Evolutionary conservation across 805 yeast genomes (phyloP).

Genomic region (Zygotorulaspora chibaensis): DNA sequence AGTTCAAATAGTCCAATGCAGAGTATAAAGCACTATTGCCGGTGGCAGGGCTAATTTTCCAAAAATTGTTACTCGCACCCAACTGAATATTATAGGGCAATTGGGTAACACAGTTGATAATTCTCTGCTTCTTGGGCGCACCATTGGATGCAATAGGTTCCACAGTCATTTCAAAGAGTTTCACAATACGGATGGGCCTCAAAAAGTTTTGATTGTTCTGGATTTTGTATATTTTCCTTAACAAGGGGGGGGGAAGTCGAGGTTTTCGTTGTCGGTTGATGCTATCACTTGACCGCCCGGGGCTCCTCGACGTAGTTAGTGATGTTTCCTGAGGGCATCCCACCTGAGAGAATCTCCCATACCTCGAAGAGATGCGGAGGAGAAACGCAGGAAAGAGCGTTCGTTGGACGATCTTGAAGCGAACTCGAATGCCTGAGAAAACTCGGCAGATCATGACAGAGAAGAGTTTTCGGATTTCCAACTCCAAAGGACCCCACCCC

Average conservation of each 20-base stretch:
- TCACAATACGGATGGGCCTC: background rate
- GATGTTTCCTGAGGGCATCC: too few relatives aligned
- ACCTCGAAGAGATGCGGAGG: too few relatives aligned
- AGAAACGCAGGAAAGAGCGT: too few relatives aligned
- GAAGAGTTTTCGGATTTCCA: too few relatives aligned
- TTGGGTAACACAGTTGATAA: constrained; percentile 37
- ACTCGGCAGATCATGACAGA: too few relatives aligned
- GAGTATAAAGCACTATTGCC: constrained; percentile 86
- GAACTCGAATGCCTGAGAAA: too few relatives aligned
- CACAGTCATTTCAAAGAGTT: background rate
- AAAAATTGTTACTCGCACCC: constrained; percentile 33
- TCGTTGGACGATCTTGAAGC: too few relatives aligned
- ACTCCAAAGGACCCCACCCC: background rate
- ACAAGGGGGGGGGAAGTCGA: background rate
- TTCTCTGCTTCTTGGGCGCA: constrained; percentile 23
- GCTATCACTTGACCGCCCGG: too few relatives aligned
- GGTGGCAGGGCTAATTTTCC: constrained; percentile 61
- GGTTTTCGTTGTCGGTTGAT: too few relatives aligned
- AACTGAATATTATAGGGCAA: constrained; percentile 34
- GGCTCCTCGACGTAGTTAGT: too few relatives aligned
- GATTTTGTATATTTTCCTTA: background rate
- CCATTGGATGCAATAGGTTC: background rate
- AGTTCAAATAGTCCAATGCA: constrained; percentile 54
- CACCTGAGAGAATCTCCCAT: too few relatives aligned
- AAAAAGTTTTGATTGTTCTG: background rate